These are phyloP conservation scores for Trichoderma guizhouense DNA, from an alignment of 2,329 filamentous ascomycete species.

Conservation along the genomic window DNA sequence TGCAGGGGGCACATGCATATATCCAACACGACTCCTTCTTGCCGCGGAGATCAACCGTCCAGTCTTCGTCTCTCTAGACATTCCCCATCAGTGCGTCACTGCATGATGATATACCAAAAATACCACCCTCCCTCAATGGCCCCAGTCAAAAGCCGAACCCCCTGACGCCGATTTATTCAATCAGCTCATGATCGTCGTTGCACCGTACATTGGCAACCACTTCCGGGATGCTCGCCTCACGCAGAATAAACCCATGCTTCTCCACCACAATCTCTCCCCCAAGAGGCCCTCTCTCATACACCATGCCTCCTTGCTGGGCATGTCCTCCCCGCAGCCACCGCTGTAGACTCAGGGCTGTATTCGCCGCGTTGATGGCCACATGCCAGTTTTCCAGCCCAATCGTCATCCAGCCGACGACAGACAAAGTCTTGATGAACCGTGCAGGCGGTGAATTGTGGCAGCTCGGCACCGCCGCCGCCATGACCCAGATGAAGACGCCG, in stretches of 20 bases:
- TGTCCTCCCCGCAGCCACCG: constrained; percentile 38
- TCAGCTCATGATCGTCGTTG: constrained; percentile 17
- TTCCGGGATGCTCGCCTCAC: constrained; percentile 24
- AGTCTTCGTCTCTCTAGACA: background rate
- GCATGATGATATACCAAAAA: background rate
- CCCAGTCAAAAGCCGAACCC: background rate
- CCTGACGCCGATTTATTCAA: background rate
- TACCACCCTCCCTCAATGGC: background rate
- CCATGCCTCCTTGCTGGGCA: constrained; percentile 2
- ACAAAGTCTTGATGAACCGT: constrained; percentile 45
- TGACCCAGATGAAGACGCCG: constrained; percentile 49
- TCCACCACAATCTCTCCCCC: constrained; percentile 27
- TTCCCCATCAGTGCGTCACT: background rate
- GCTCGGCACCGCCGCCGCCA: constrained; percentile 41
- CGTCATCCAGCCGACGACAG: constrained; percentile 43
- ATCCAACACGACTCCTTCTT: background rate
- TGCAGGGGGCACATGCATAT: background rate
- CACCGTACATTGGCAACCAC: constrained; percentile 22
- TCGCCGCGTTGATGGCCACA: constrained; percentile 37
- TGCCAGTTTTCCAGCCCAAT: constrained; percentile 50
- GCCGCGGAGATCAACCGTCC: background rate
- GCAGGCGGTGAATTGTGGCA: constrained; percentile 39
- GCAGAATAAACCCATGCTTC: constrained; percentile 27
- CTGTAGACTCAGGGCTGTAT: constrained; percentile 39
- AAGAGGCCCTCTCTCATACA: constrained; percentile 21